phyloP scores from a whole-genome alignment of 1,284 basidiomycete species.

The Naganishia liquefaciens region DNA sequence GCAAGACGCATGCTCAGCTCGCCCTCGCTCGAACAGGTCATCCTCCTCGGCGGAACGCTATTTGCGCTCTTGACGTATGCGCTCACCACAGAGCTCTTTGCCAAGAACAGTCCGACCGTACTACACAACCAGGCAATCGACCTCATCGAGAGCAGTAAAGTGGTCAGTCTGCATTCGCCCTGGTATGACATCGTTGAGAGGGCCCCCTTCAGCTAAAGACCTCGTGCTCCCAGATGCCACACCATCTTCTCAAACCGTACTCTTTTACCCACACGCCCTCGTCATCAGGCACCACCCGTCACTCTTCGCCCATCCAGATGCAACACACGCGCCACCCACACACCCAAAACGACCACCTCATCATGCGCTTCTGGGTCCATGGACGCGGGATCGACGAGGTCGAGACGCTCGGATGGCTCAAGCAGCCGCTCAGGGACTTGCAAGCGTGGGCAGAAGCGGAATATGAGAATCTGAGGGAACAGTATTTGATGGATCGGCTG shows the following conservation, averaged over 20 bases:
- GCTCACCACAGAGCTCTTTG: slow-evolving; percentile 83
- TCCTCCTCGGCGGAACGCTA: slow-evolving; percentile 76
- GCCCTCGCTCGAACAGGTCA: slow-evolving; percentile 55
- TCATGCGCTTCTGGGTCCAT: slow-evolving; percentile 53
- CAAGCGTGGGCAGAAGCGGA: background rate
- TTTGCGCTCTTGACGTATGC: slow-evolving; percentile 81
- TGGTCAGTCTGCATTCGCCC: slow-evolving; percentile 56
- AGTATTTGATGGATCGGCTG: slow-evolving; percentile 26
- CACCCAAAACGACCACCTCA: slow-evolving; percentile 50
- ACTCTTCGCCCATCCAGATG: slow-evolving; percentile 46
- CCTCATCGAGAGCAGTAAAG: slow-evolving; percentile 70
- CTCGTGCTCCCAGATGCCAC: slow-evolving; percentile 42
- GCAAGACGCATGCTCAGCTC: too few species aligned
- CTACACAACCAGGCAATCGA: slow-evolving; percentile 84
- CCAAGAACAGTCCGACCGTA: slow-evolving; percentile 87
- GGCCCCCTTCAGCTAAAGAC: background rate
- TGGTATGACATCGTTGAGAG: background rate
- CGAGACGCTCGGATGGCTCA: slow-evolving; percentile 42
- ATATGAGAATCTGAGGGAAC: slow-evolving; percentile 20
- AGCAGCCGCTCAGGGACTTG: slow-evolving; percentile 22
- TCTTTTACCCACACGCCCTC: slow-evolving; percentile 52
- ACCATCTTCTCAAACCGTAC: slow-evolving; percentile 51
- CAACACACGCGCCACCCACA: slow-evolving; percentile 45
- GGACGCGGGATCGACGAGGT: slow-evolving; percentile 50
- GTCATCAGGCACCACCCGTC: slow-evolving; percentile 47